Evolutionary conservation across 2,329 filamentous ascomycete species (phyloP).

Genomic region (Colletotrichum aenigma): DNA sequence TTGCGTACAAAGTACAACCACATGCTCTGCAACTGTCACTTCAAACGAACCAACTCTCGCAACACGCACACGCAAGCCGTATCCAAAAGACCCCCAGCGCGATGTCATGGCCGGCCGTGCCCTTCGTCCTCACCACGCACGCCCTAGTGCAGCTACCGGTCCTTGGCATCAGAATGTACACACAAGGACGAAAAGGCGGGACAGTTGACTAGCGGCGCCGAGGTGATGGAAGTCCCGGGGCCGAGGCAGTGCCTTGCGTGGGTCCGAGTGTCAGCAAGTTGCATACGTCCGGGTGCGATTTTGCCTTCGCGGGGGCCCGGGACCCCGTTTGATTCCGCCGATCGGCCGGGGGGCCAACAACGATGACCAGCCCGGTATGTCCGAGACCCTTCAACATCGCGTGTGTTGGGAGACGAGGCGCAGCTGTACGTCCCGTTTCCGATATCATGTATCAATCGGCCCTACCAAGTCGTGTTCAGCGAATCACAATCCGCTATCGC

Average conservation of each 20-base stretch:
- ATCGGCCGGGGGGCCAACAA: not conserved
- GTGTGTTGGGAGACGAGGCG: not conserved
- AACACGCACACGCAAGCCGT: not conserved
- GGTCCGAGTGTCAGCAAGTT: conserved; percentile 4
- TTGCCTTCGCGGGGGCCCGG: not conserved
- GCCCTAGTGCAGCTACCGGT: not conserved
- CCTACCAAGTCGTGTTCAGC: not conserved
- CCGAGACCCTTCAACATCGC: not conserved
- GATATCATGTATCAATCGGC: not conserved
- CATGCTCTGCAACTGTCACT: not conserved
- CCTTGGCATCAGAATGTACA: not conserved
- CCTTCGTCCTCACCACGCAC: not conserved
- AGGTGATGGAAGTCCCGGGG: not conserved
- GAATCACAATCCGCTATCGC: not conserved
- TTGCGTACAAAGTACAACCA: not conserved
- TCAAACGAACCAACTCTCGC: not conserved
- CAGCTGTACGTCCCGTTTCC: not conserved
- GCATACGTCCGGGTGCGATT: not conserved
- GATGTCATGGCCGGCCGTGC: not conserved
- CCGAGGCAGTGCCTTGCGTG: not conserved
- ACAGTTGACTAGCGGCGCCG: not conserved
- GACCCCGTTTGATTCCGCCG: not conserved
- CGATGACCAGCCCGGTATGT: not conserved
- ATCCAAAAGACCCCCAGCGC: not conserved
- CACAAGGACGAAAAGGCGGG: not conserved